phyloP scores from a whole-genome alignment of 2,329 filamentous ascomycete species.

The Xylariales sp. region DNA sequence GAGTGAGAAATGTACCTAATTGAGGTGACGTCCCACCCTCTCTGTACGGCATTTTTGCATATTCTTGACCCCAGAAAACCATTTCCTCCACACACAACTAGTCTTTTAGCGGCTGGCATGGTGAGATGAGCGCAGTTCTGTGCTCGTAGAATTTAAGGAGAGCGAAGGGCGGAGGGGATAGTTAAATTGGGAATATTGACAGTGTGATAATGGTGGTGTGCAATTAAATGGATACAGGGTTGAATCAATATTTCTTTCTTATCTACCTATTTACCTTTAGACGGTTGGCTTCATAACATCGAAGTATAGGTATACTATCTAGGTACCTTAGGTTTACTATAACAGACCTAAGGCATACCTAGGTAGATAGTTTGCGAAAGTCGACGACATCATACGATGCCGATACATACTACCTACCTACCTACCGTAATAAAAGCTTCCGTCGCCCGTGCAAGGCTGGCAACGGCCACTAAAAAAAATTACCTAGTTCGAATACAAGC shows the following conservation, averaged over 20 bases:
- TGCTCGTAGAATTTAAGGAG: conserved; percentile 5
- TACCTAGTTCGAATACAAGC: conserved; percentile 5
- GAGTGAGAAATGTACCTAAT: conserved; percentile 73
- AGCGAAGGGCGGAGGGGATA: conserved; percentile 18
- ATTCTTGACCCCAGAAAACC: conserved; percentile 91
- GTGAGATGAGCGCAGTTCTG: neutral
- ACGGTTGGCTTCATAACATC: neutral
- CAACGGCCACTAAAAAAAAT: conserved; percentile 16
- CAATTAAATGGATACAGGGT: neutral
- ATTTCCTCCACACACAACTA: conserved; percentile 93
- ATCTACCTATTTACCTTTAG: neutral
- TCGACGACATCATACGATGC: conserved; percentile 45
- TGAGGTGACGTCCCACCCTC: conserved; percentile 92
- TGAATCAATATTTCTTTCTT: neutral
- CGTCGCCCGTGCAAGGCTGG: conserved; percentile 39
- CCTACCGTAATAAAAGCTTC: conserved; percentile 1
- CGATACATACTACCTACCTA: too few relatives aligned
- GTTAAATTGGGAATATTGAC: neutral
- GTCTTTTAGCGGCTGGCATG: conserved; percentile 74
- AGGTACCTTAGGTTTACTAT: too few relatives aligned
- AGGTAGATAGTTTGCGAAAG: conserved; percentile 21
- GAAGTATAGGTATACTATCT: neutral
- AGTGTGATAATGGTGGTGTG: neutral
- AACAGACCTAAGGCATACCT: too few relatives aligned
- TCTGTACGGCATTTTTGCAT: conserved; percentile 85